These are phyloP conservation scores for Drechslera avenae DNA, from an alignment of 2,329 filamentous ascomycete species.

Conservation along the genomic window DNA sequence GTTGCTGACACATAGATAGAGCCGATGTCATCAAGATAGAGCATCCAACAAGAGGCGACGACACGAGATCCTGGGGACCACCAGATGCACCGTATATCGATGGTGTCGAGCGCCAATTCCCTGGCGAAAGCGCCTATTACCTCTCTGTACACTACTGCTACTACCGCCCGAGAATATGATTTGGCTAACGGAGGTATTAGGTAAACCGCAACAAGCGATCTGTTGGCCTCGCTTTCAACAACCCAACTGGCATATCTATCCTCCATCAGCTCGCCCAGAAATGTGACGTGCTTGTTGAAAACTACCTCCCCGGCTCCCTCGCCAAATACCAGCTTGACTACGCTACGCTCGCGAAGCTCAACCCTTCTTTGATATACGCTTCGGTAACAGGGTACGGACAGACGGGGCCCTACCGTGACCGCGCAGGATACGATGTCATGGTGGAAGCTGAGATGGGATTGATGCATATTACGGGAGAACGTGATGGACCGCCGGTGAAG, in stretches of 20 bases:
- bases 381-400: conserved; percentile 97
- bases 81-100: conserved; percentile 81
- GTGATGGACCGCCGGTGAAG: conserved; percentile 90
- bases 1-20: conserved; percentile 53
- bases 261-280: conserved; percentile 81
- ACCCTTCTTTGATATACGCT: conserved; percentile 86
- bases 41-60: conserved; percentile 87
- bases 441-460: conserved; percentile 97
- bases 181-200: conserved; percentile 51
- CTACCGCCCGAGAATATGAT: no score
- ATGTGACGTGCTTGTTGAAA: conserved; percentile 93
- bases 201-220: conserved; percentile 98
- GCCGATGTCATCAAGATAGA: conserved; percentile 97
- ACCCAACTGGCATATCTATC: conserved; percentile 79
- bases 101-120: conserved; percentile 63
- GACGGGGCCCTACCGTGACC: conserved; percentile 82
- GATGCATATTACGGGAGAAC: conserved; percentile 95
- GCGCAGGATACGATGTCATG: conserved; percentile 98
- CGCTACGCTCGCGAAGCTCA: conserved; percentile 75
- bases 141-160: conserved; percentile 65
- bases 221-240: conserved; percentile 85
- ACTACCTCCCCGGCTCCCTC: conserved; percentile 87
- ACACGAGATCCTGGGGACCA: conserved; percentile 94
- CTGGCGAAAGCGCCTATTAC: conserved; percentile 96
- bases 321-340: conserved; percentile 92